Evolutionary conservation across 352 stramenopile genomes (phyloP), one percentile per base, ranked within the genome.

Genomic region (Phytophthora agathidicida): DNA sequence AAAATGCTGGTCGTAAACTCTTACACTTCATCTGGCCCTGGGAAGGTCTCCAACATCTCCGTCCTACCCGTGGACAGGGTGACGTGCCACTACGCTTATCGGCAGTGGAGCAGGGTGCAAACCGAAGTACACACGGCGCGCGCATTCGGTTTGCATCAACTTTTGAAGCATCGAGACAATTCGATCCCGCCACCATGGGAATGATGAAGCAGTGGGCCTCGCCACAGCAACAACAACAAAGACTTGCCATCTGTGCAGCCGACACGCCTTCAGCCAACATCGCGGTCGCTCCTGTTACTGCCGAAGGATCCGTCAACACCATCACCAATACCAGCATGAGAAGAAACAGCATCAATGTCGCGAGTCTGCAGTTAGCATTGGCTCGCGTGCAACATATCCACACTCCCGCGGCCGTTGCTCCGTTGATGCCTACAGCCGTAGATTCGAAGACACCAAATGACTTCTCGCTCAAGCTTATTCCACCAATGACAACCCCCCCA

Each of bases 11-110:
- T 4, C 71, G 75, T 10, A 71, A 71, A 24, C 41, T 88, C 8
- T 86, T 89, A 47, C 79, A 86, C 58, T 89, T 89, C 37, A 84
- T 89, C 39, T 73, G 73, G 36, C 79, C 77, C 3, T 77, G 82
- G 33, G 82, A 80, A 68, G 62, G 70, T 32, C 81, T 76, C 57
- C 75, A 84, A 11, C 62, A 72, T 3, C 71, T 80, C 20, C 65
- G 72, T 35, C 47, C 49, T 23, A 60, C 47, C 6, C 30, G 38
- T 49, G 49, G 32, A 19, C 56, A 67, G 41, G 56, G 9, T 28
- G 63, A 64, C 17, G 44, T 50, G 7, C 22, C 49, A 9, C 31
- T 59, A 11, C 63, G 61, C 3, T 59, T 73, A 10, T 73, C 69
- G 1, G 67, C 85, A 16, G 65, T 76, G 7, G 60, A 77, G 43